Evolutionary conservation across 2,329 filamentous ascomycete genomes (phyloP).

Genomic region (Cryphonectria naterciae): DNA sequence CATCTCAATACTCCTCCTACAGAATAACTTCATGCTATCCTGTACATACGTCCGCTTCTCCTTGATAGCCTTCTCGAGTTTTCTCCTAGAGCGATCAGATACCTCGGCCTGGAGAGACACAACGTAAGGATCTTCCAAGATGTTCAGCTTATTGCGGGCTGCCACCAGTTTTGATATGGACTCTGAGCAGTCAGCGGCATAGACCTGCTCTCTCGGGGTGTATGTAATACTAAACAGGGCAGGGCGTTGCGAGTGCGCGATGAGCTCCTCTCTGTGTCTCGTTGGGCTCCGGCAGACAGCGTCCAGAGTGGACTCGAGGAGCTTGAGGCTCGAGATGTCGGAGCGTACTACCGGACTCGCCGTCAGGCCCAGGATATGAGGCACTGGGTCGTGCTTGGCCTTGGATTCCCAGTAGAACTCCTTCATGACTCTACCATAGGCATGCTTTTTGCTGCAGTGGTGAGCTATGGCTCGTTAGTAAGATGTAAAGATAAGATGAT

Average conservation of each 20-base stretch:
- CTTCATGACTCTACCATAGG: slow-evolving; percentile 73
- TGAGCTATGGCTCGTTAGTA: slow-evolving; percentile 60
- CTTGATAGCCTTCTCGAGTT: slow-evolving; percentile 45
- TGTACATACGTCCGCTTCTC: slow-evolving; percentile 55
- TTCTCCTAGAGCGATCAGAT: slow-evolving; percentile 45
- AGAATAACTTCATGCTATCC: slow-evolving; percentile 60
- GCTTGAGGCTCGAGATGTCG: slow-evolving; percentile 56
- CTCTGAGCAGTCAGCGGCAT: slow-evolving; percentile 34
- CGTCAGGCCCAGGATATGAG: slow-evolving; percentile 76
- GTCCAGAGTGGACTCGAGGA: slow-evolving; percentile 71
- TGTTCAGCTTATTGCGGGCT: slow-evolving; percentile 52
- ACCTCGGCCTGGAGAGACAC: slow-evolving; percentile 48
- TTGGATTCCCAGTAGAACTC: slow-evolving; percentile 66
- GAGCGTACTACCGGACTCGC: slow-evolving; percentile 75
- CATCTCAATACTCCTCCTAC: slow-evolving; percentile 54
- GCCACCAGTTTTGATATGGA: slow-evolving; percentile 49
- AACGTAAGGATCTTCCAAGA: slow-evolving; percentile 65
- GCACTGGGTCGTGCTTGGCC: slow-evolving; percentile 47
- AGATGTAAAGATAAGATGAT: not conserved
- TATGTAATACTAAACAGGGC: slow-evolving; percentile 48
- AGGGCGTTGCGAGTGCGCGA: slow-evolving; percentile 71
- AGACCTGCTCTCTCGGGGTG: slow-evolving; percentile 11
- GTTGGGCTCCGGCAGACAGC: slow-evolving; percentile 72
- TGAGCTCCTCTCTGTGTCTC: slow-evolving; percentile 68
- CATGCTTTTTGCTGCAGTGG: slow-evolving; percentile 67